Base-by-base conservation (phyloP, 2,329 filamentous ascomycete genomes). In the Sclerotiophoma versabilis region DNA sequence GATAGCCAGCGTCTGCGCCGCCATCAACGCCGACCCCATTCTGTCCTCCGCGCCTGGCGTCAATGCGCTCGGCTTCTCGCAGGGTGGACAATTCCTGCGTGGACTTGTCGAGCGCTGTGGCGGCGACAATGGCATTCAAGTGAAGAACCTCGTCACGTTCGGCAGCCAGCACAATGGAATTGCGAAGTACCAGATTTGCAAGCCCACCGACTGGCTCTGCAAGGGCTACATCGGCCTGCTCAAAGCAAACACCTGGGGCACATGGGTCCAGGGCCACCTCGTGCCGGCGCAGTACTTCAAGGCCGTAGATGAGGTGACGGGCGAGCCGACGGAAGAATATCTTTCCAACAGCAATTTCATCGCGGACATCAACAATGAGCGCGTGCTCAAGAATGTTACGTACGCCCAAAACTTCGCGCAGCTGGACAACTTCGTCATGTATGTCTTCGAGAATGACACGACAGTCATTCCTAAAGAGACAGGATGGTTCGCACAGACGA, bases 271-370 rank as follows among this genome's bases (percentile, higher is more conserved):
- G 80, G 81, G 80, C 45, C 84, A 85, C 15, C 81, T 98, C 8
- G 91, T 99, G 4, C 95, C 95, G 0, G 93, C 95, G 26, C 95
- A 99, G 79, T 99, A 99, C 80, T 98, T 89, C 80, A 89, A 93
- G 46, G 85, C 93, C 61, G 84, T 75, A 2, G 75, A 82, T 84
- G 50, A 57, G 74, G 80, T 52, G 79, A 92, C 71, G 76, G 92
- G 74, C 17, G 59, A 72, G 58, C 70, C 75, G 10, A 72, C 70
- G 2, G 84, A 87, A 0, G 77, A 81, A 25, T 99, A 98, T 72
- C 83, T 98, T 17, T 85, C 87, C 62, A 74, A 86, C 71, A 95
- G 90, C 66, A 93, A 93, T 73, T 97, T 96, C 75, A 81, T 99
- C 8, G 95, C 93, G 9, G 93, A 98, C 71, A 88, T 98, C 77